Percentiles rank a stretch among this genome's conserved stretches.
phyloP scores from a whole-genome alignment of 352 stramenopile species.

The Globisporangium acanthophoron region DNA sequence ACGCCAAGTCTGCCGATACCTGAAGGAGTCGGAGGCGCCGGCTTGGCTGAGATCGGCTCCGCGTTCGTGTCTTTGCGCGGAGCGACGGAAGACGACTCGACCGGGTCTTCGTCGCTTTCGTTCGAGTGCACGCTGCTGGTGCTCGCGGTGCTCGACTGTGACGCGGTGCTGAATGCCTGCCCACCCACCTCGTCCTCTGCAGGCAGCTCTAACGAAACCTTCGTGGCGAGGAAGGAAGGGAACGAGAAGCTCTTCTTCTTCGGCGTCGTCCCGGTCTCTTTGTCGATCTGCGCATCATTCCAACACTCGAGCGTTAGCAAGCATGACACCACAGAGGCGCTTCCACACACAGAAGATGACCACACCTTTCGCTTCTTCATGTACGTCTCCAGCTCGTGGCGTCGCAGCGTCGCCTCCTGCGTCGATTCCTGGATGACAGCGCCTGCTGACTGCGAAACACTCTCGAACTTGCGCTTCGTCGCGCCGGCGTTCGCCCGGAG shows the following conservation, averaged over 20 bases:
- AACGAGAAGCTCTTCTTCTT: conserved; percentile 37
- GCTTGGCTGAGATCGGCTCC: not conserved
- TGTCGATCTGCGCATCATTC: conserved; percentile 21
- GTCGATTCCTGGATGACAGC: conserved; percentile 22
- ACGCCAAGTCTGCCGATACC: conserved; percentile 8
- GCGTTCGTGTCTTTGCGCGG: not conserved
- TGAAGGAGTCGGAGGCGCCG: conserved; percentile 2
- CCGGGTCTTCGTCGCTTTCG: conserved; percentile 11
- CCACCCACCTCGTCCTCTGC: not conserved
- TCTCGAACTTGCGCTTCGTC: conserved; percentile 28
- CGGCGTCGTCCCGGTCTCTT: conserved; percentile 32
- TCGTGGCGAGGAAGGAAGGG: conserved; percentile 37
- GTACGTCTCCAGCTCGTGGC: conserved; percentile 33
- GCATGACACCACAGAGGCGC: not conserved
- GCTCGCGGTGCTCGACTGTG: conserved; percentile 15
- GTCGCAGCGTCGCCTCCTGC: conserved; percentile 22
- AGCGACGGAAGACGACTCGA: not conserved
- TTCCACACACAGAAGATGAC: not conserved
- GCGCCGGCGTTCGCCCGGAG: conserved; percentile 22
- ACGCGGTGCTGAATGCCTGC: conserved; percentile 4
- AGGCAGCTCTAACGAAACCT: conserved; percentile 6
- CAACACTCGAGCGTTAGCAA: not conserved
- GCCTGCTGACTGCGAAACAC: conserved; percentile 17
- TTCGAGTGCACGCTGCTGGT: conserved; percentile 13
- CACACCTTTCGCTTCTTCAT: conserved; percentile 49